phyloP scores from a whole-genome alignment of 2,329 filamentous ascomycete genomes.

The Aspergillus ustus region DNA sequence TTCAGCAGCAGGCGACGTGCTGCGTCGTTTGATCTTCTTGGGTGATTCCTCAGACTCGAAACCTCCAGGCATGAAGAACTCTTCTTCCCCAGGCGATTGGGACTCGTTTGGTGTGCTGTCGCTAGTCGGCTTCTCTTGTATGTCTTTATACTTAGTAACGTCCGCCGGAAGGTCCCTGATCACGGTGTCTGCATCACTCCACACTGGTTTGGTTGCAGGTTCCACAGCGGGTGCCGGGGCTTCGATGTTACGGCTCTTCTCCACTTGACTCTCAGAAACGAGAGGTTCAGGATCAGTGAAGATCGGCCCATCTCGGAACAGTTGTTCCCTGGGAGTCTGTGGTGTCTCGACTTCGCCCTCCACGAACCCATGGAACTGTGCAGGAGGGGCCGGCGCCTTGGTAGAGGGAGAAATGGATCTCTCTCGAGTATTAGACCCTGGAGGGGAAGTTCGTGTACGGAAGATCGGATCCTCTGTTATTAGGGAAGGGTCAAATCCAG shows the following conservation, averaged over 20 bases:
- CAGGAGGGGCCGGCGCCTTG: conserved; percentile 54
- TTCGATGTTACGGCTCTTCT: conserved; percentile 18
- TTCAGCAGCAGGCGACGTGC: not conserved
- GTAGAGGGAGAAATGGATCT: conserved; percentile 57
- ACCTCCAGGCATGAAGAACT: conserved; percentile 38
- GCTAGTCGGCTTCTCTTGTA: conserved; percentile 28
- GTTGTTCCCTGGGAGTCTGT: conserved; percentile 13
- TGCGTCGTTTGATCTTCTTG: conserved; percentile 1
- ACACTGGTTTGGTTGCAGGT: not conserved
- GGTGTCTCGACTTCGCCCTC: conserved; percentile 56
- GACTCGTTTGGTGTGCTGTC: conserved; percentile 8
- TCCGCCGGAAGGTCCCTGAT: not conserved
- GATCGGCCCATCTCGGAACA: conserved; percentile 24
- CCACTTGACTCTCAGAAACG: not conserved
- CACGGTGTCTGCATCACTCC: not conserved
- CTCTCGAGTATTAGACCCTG: conserved; percentile 61
- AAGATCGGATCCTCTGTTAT: conserved; percentile 70
- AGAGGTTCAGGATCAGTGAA: conserved; percentile 29
- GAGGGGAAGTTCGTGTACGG: conserved; percentile 66
- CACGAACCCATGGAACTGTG: conserved; percentile 48
- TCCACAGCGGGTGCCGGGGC: conserved; percentile 4
- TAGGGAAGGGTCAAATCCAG: conserved; percentile 72
- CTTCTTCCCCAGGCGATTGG: conserved; percentile 28
- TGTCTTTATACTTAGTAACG: not conserved
- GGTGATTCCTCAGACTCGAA: conserved; percentile 30